Evolutionary conservation across 108 stramenopile species (phyloP), one percentile per base, ranked within the genome.

Genomic region (Parmales sp.): DNA sequence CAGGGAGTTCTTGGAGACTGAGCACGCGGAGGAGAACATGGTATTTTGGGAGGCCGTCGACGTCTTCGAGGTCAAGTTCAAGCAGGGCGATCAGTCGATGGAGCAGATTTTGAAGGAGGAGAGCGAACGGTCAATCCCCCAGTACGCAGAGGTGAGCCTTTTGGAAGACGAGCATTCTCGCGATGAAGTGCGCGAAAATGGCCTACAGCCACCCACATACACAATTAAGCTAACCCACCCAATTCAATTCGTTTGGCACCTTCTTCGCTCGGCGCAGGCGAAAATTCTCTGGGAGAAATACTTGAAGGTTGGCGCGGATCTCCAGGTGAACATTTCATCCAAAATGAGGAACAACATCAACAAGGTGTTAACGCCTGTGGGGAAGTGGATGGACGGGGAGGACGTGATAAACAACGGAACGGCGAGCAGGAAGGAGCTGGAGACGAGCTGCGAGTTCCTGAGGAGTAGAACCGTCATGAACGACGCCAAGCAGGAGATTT

Each of bases 401-500:
- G 54, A 60, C 31, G 31, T 60, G 36, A 60, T 60, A 5, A 60
- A 34, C 31, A 34, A 60, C 31, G 54, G 54, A 5, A 60, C 54
- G 8, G 13, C 36, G 31, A 60, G 9, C 3, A 11, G 54, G 20
- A 60, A 60, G 31, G 54, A 19, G 54, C 31, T 60, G 29, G 20
- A 60, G 13, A 6, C 18, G 8, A 28, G 16, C 3, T 13, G 29
- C n/a, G 54, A 60, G 16, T 13, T 34, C n/a, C 13, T 60, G n/a
- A 60, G 54, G 20, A 60, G 36, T 6, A 28, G 54, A 28, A 20
- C 26, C 8, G 36, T 60, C 31, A 34, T 60, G 31, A 11, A 34
- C 54, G 54, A 60, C 26, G 54, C 54, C 54, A 60, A 60, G 54
- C 16, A 28, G 26, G 54, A 60, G 16, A 60, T 60, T 28, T 60